These are phyloP conservation scores for Neofusicoccum ribis DNA, from an alignment of 2,329 filamentous ascomycete genomes.

Conservation along the genomic window DNA sequence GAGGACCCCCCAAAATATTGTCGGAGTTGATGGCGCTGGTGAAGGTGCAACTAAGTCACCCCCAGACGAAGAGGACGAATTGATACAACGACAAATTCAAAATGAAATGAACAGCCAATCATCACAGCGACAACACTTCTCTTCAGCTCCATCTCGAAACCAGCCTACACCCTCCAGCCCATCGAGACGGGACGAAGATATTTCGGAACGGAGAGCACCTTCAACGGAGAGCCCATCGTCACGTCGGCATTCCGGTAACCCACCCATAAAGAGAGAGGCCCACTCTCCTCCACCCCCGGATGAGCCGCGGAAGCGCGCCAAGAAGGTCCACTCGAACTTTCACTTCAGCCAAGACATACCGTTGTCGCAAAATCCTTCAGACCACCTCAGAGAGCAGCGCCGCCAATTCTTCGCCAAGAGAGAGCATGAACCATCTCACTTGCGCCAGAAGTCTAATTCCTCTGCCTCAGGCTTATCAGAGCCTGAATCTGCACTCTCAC, in stretches of 20 bases:
- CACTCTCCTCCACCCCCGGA: background rate
- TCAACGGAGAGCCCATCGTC: background rate
- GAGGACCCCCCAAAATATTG: background rate
- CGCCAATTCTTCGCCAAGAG: slow-evolving; percentile 1
- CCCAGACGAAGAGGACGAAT: background rate
- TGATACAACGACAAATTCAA: slow-evolving; percentile 5
- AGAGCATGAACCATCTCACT: background rate
- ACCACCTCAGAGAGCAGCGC: background rate
- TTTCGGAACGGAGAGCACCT: background rate
- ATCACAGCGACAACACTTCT: background rate
- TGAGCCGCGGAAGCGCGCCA: background rate
- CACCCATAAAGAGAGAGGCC: background rate
- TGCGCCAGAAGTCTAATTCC: slow-evolving; percentile 17
- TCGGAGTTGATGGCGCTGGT: slow-evolving; percentile 1
- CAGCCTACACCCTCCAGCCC: background rate
- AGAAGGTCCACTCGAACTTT: background rate
- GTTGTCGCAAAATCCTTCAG: slow-evolving; percentile 3
- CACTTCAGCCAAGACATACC: slow-evolving; percentile 21
- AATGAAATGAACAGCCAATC: background rate
- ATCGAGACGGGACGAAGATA: too few species aligned
- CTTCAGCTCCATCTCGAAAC: background rate
- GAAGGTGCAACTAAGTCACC: background rate
- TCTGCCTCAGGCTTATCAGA: background rate
- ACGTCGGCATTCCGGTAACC: background rate
- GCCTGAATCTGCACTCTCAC: background rate